phyloP scores from a whole-genome alignment of 768 basidiomycete genomes.

The Xerocomellus intermedius region DNA sequence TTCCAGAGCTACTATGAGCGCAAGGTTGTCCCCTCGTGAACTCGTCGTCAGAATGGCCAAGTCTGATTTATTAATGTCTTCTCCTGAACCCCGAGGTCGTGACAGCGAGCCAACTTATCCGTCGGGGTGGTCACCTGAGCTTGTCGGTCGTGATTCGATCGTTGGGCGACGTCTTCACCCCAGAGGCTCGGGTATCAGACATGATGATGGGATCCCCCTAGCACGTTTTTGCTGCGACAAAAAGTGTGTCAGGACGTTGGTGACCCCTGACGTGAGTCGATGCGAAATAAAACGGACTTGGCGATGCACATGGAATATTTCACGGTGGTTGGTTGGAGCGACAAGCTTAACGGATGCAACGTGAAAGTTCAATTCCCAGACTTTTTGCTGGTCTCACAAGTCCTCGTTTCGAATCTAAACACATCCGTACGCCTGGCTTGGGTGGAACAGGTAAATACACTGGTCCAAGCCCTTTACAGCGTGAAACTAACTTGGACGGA shows the following conservation, averaged over 20 bases:
- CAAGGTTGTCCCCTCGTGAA: constrained; percentile 45
- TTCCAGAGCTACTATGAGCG: constrained; percentile 55
- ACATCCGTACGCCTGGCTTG: no score
- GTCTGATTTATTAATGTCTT: constrained; percentile 47
- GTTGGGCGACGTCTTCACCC: constrained; percentile 4
- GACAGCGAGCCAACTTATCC: neutral
- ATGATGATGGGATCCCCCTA: constrained; percentile 3
- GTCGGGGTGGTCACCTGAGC: constrained; percentile 29
- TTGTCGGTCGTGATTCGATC: constrained; percentile 30
- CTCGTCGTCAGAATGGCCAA: constrained; percentile 49
- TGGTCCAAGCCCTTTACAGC: no score
- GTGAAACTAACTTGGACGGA: neutral
- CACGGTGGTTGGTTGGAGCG: no score
- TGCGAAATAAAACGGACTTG: constrained; percentile 26
- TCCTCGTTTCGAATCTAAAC: neutral
- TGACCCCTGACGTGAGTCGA: neutral
- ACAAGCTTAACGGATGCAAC: constrained; percentile 2
- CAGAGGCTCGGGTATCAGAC: constrained; percentile 17
- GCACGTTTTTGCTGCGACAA: constrained; percentile 46
- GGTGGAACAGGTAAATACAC: no score
- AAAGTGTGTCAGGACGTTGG: no score
- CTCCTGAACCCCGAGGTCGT: constrained; percentile 9
- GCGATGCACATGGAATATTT: constrained; percentile 1
- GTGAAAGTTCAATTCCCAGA: no score
- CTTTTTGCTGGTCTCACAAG: neutral